Conservation (phyloP, 495 filamentous ascomycete species). For the Tetracladium setigerum region DNA sequence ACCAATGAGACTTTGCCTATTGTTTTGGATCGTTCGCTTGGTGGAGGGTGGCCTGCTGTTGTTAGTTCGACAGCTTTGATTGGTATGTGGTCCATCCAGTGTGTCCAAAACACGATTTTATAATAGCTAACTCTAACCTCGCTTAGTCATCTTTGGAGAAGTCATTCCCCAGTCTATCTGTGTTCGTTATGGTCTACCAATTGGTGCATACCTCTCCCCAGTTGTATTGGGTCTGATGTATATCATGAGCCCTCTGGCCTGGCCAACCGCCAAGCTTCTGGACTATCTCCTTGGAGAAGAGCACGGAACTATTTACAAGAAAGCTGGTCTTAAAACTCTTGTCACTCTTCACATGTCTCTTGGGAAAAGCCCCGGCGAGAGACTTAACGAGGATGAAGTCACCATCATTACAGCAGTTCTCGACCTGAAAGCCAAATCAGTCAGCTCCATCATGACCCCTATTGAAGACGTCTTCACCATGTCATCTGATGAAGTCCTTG, state of each 20-base stretch:
- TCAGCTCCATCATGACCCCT: not conserved
- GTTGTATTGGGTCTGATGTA: not conserved
- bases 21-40: conserved; percentile 64
- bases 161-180: conserved; percentile 71
- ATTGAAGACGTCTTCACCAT: not conserved
- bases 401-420: not conserved
- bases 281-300: conserved; percentile 85
- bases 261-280: conserved; percentile 84
- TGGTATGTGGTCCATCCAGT: conserved; percentile 44
- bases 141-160: conserved; percentile 69
- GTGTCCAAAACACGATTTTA: not conserved
- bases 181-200: conserved; percentile 69
- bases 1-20: conserved; percentile 76
- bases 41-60: conserved; percentile 71
- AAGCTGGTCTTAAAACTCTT: conserved; percentile 65
- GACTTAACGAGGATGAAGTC: too few relatives aligned
- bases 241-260: conserved; percentile 63
- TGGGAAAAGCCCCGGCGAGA: too few relatives aligned
- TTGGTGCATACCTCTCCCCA: conserved; percentile 66
- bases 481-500: not conserved
- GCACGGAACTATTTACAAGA: conserved; percentile 93
- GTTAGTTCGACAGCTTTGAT: conserved; percentile 66
- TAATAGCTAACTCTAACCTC: conserved; percentile 19
- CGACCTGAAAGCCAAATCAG: not conserved
- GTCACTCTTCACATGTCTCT: not conserved